Base-by-base conservation (phyloP, 331 rosid genomes). In the Cydonia oblonga region DNA sequence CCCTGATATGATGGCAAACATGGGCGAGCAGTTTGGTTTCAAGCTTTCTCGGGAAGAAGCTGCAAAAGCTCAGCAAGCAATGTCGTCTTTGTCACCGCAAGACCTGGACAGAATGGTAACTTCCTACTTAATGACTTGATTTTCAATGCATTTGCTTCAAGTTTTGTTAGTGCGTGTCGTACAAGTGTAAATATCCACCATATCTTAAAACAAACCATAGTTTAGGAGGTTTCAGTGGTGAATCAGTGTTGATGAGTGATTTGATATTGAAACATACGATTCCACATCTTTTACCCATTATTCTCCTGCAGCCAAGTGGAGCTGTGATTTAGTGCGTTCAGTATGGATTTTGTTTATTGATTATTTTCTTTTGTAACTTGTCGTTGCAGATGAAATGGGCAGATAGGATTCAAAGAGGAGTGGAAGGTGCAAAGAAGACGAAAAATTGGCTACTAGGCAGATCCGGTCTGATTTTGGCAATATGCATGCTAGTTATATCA, bases 1-100 rank as follows among this genome's bases (percentile, higher is more conserved):
- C 83, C 99, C 99, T 8, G 99, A 91, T 69, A 85, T 80, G 97
- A 89, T 95, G 96, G 89, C 97, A 75, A 95, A 88, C 86, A 89
- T 91, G 97, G 74, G 97, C 16, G 96, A 91, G 74, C 99, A 91
- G 77, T 91, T 95, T 69, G 99, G 97, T 73, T 52, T 91, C 57
- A 91, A 91, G 81, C 89, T 95, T 70, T 95, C 97, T 58, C 84
- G 64, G 7, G 96, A 91, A 80, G 99, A 95, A 7, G 99, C 98
- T 2, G 91, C 56, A 38, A 91, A 83, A 84, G 97, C 96, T 82
- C 97, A 85, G 73, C 73, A 88, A 81, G 92, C 93, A 18, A 87
- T 95, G 91, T 87, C 97, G 63, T 95, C 99, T 79, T 76, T 95
- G 25, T 85, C 99, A 2, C 89, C 97, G 1, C 93, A 91, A 70